Base-by-base conservation (phyloP, 805 yeast genomes). In the Kodamaea nitidulidarum region DNA sequence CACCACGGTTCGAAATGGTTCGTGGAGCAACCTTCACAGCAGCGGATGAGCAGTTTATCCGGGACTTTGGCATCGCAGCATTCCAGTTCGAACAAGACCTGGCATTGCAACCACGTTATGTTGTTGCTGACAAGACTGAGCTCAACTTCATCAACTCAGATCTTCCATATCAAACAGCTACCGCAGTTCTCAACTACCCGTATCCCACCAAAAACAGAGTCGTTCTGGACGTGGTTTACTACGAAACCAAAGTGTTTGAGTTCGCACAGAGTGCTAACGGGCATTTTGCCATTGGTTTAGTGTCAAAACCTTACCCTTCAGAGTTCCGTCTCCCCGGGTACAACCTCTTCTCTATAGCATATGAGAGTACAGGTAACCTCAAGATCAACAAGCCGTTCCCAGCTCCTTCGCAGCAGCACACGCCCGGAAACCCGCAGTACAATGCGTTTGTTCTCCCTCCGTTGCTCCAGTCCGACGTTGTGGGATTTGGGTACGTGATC, bases 291-390 rank as follows among this genome's bases (percentile, higher is more conserved):
- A 68, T 84, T 34, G 93, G 95, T 0, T 63, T 84, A 18, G 74
- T 77, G 7, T 79, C 91, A 0, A 76, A 73, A 46, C 91, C 93
- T 2, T 82, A 82, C 50, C 93, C 95, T 2, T 69, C 74, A 42
- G 30, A 51, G 3, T 85, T 83, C 57, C 68, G 86, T 47, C 65
- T 81, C 10, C 95, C 95, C 0, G 95, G 95, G 1, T 74, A 78
- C 56, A 72, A 77, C 43, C 75, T 75, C 35, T 82, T 80, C 51
- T 81, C 88, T 0, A 69, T 85, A 35, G 84, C 84, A 2, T 78
- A 84, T 53, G 91, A 84, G 55, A 75, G 85, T 2, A 76, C 79
- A 4, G 95, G 95, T 1, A 75, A 80, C 43, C 61, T 83, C 40
- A 70, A 86, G 45, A 73, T 84, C 36, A 81, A 79, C 51, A 75